Base-by-base conservation (phyloP, 2,329 filamentous ascomycete species). In the Fulvia fulva region DNA sequence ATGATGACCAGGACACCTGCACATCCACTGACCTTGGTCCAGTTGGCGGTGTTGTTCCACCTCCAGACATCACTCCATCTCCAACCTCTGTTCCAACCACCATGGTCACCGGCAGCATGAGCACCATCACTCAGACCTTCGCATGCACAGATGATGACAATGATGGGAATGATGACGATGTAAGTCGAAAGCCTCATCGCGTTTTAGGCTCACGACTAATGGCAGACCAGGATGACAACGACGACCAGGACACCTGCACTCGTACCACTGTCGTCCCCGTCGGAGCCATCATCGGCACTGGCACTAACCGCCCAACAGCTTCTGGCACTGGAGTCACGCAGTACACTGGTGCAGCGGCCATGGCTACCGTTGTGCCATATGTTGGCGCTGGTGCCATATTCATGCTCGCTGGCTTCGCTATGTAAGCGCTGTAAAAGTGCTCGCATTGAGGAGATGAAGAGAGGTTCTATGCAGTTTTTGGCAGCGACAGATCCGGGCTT, bases 371-470 rank as follows among this genome's bases (percentile, higher is more conserved):
- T 14, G 37, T 19, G 32, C 52, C 52, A 19, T 44, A 30, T 21
- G 37, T 54, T 46, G 52, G 52, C 30, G 52, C 52, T 26, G 52
- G 52, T 46, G 26, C 46, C 16, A 44, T 44, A 12, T 22, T 54
- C 41, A 45, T 54, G 52, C 25, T 54, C 34, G 52, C 52, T n/a
- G 52, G 52, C 11, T 45, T 54, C 37, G 52, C 52, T 30, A 26
- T 54, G 7, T 54, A 54, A 25, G 21, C 16, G 28, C 21, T 53
- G 51, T 32, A 32, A 12, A 32, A 32, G 28, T 32, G 28, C 28
- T 32, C 28, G 12, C 28, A 32, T 32, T 32, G 28, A 9, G 28
- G 12, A 7, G 12, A 9, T 32, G 12, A 1, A 1, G 28, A 32
- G 28, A 32, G 28, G 12, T 32, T 12, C 28, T 32, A 32, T 32